Base-by-base conservation (phyloP, 768 basidiomycete genomes). In the Suillus bovinus region DNA sequence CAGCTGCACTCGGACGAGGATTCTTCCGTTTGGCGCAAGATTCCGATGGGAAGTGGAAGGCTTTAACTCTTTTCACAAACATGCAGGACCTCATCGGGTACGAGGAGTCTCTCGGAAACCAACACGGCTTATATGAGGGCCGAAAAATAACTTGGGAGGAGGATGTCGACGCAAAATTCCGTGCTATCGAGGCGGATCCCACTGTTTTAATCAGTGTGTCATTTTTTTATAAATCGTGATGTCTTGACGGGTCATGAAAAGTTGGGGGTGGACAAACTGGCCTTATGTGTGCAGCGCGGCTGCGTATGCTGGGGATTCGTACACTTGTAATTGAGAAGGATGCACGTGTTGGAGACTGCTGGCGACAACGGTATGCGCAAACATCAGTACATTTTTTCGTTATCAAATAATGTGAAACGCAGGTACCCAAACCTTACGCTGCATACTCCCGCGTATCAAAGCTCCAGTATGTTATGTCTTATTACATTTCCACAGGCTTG, bases 251-350 rank as follows among this genome's bases (percentile, higher is more conserved):
- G 34, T 54, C 34, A 54, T 36, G 4, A 36, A 53, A 88, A 41
- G 76, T 86, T 34, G 84, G 86, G 16, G 86, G 78, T 3, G 86
- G 86, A 0, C 88, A 89, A 61, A 81, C 82, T 66, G 89, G 87
- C 2, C 70, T 91, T 36, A 81, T 78, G 41, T 68, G 83, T 5
- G 87, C 87, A 0, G 85, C 86, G 2, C 76, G 86, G n/a, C 75
- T 90, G 59, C 84, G 84, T 64, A 76, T 75, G 36, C 72, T 88
- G 31, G 82, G 80, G 29, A 75, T 90, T 10, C 68, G 75, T 3
- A 72, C 79, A 0, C 74, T 91, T n/a, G 69, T 86, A 42, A 73
- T 87, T 13, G 86, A 87, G 68, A 75, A 74, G 63, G 77, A 82
- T 55, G 58, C 69, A n/a, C 70, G 79, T 22, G 72, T 84, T 11